These are phyloP conservation scores for Celoporthe dispersa DNA, from an alignment of 2,329 filamentous ascomycete genomes.

Conservation along the genomic window DNA sequence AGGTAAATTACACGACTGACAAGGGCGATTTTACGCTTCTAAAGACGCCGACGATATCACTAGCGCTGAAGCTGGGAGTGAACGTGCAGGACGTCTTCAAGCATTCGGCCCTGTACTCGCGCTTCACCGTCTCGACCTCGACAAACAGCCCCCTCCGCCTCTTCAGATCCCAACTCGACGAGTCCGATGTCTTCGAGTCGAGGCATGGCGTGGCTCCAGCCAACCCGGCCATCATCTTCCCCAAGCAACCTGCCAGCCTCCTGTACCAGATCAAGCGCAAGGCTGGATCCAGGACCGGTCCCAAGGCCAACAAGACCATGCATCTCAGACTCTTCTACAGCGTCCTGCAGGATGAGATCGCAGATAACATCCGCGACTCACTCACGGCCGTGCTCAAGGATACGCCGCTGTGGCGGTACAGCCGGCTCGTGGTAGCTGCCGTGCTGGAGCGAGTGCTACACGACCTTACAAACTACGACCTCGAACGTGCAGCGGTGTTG, in stretches of 20 bases:
- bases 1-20: slow-evolving; percentile 73
- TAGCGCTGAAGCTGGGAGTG: slow-evolving; percentile 83
- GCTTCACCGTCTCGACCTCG: slow-evolving; percentile 87
- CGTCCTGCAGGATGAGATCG: slow-evolving; percentile 76
- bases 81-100: slow-evolving; percentile 98
- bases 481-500: slow-evolving; percentile 61
- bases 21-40: slow-evolving; percentile 68
- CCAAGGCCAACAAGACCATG: slow-evolving; percentile 53
- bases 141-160: slow-evolving; percentile 76
- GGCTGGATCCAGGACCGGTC: slow-evolving; percentile 35
- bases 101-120: slow-evolving; percentile 77
- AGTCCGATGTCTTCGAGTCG: slow-evolving; percentile 71
- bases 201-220: slow-evolving; percentile 60
- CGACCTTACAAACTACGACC: slow-evolving; percentile 52
- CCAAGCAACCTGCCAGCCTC: slow-evolving; percentile 79
- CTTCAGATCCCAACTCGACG: slow-evolving; percentile 70
- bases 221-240: slow-evolving; percentile 69
- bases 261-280: slow-evolving; percentile 77
- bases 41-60: slow-evolving; percentile 65
- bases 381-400: slow-evolving; percentile 46
- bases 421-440: slow-evolving; percentile 49
- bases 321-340: slow-evolving; percentile 76
- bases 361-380: slow-evolving; percentile 50
- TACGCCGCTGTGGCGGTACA: slow-evolving; percentile 50
- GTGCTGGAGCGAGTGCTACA: slow-evolving; percentile 50